Conservation (phyloP, 371 early-diverging fungal species). For the Batkoa obscura region DNA sequence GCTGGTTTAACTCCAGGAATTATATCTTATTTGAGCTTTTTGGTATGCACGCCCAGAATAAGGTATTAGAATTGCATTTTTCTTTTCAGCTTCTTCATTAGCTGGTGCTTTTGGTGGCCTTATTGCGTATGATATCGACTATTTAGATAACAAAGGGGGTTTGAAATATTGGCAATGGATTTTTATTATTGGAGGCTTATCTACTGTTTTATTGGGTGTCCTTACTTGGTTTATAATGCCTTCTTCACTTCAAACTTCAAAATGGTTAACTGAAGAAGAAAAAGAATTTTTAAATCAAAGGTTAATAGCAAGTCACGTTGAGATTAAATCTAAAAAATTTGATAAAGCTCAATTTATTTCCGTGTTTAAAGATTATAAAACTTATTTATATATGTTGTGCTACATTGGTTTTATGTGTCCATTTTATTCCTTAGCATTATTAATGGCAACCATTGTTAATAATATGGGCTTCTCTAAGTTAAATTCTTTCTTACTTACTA, state of each 20-base stretch:
- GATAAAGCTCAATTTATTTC: slow-evolving; percentile 23
- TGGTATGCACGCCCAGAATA: slow-evolving; percentile 59
- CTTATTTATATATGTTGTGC: slow-evolving; percentile 21
- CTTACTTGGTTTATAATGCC: slow-evolving; percentile 3
- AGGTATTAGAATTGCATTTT: slow-evolving; percentile 45
- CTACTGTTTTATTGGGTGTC: slow-evolving; percentile 4
- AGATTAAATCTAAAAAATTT: slow-evolving; percentile 13
- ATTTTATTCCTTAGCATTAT: slow-evolving; percentile 31
- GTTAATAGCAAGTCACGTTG: neutral
- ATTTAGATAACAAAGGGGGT: slow-evolving; percentile 27
- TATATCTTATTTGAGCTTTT: slow-evolving; percentile 39
- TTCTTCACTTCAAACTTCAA: neutral
- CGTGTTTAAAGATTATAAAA: slow-evolving; percentile 27
- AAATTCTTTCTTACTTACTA: slow-evolving; percentile 26
- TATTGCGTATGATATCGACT: slow-evolving; percentile 25
- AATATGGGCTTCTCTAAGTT: slow-evolving; percentile 11
- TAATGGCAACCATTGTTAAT: slow-evolving; percentile 41
- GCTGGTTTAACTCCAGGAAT: slow-evolving; percentile 41
- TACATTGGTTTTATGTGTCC: slow-evolving; percentile 36
- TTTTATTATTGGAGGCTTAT: slow-evolving; percentile 6
- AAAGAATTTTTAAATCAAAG: slow-evolving; percentile 1
- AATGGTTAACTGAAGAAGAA: slow-evolving; percentile 2
- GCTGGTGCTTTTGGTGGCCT: slow-evolving; percentile 56
- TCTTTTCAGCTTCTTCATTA: slow-evolving; percentile 35
- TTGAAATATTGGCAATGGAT: slow-evolving; percentile 35